Percentiles rank a stretch among this genome's conserved stretches.
Evolutionary conservation across 306 rosid genomes (phyloP).

Genomic region (Vigna radiata): DNA sequence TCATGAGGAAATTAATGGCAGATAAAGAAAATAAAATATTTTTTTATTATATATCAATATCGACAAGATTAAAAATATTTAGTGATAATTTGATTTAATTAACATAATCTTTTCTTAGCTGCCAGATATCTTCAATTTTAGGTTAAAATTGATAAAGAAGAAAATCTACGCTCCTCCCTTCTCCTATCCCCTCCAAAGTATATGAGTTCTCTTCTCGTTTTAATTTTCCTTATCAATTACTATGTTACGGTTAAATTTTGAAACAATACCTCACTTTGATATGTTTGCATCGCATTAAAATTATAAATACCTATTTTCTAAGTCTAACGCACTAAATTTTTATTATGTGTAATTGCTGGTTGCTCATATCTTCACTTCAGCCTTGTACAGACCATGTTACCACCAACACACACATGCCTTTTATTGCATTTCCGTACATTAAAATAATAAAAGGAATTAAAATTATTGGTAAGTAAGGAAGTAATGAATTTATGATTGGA

Average conservation of each 20-base stretch:
- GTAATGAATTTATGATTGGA: slow-evolving; percentile 11
- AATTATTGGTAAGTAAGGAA: slow-evolving; percentile 7
- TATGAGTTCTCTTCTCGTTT: background rate
- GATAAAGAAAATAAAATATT: too few species aligned
- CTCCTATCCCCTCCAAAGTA: background rate
- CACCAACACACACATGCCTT: background rate
- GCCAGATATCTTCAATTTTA: background rate
- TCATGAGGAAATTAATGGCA: too few species aligned
- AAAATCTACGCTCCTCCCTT: background rate
- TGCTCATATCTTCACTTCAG: background rate
- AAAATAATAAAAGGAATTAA: slow-evolving; percentile 6
- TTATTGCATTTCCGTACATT: slow-evolving; percentile 3
- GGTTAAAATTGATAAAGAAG: background rate
- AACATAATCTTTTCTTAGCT: too few species aligned
- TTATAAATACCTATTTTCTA: slow-evolving; percentile 21
- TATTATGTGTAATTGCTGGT: background rate
- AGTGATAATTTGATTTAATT: too few species aligned
- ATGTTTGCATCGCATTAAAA: background rate
- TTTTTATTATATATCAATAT: too few species aligned
- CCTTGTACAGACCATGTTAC: slow-evolving; percentile 16
- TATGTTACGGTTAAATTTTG: background rate
- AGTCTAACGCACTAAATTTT: background rate
- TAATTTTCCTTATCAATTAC: background rate
- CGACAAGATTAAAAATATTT: too few species aligned
- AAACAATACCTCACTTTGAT: background rate